These are phyloP conservation scores for Nakazawaea ishiwadae DNA, from an alignment of 805 yeast genomes.

Conservation along the genomic window DNA sequence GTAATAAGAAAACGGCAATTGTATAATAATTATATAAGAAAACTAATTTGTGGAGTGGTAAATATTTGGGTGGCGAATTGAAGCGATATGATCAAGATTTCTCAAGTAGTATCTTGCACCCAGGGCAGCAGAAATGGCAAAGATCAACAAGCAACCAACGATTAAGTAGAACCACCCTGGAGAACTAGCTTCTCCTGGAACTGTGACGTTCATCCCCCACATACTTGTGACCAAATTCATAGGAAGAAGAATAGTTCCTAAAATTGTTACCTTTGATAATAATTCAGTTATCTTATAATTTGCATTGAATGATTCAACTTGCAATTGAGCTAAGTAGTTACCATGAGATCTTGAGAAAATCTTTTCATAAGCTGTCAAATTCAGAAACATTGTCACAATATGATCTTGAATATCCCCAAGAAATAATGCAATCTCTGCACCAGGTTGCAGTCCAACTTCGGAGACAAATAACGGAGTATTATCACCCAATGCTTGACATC, in stretches of 20 bases:
- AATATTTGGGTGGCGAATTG: too few species aligned
- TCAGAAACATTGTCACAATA: slow-evolving; percentile 92
- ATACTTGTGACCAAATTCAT: slow-evolving; percentile 85
- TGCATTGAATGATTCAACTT: slow-evolving; percentile 85
- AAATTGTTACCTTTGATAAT: slow-evolving; percentile 80
- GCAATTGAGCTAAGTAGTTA: slow-evolving; percentile 91
- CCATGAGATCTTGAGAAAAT: slow-evolving; percentile 89
- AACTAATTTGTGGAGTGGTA: too few species aligned
- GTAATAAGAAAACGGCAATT: too few species aligned
- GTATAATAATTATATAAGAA: too few species aligned
- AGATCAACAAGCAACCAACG: slow-evolving; percentile 42
- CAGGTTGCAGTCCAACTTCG: slow-evolving; percentile 3
- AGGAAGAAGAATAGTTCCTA: slow-evolving; percentile 89
- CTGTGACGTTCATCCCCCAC: slow-evolving; percentile 91
- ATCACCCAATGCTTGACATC: too few species aligned
- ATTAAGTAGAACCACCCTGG: slow-evolving; percentile 69
- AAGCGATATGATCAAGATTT: too few species aligned
- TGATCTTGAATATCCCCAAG: slow-evolving; percentile 97
- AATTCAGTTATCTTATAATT: slow-evolving; percentile 81
- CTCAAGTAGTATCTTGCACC: too few species aligned
- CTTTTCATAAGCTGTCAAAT: slow-evolving; percentile 83
- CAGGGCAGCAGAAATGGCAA: slow-evolving; percentile 23
- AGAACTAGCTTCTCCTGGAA: slow-evolving; percentile 60
- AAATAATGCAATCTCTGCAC: slow-evolving; percentile 75
- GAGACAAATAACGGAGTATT: slow-evolving; percentile 3